Evolutionary conservation across 306 rosid species (phyloP).

Genomic region (Pyrus pyrifolia): DNA sequence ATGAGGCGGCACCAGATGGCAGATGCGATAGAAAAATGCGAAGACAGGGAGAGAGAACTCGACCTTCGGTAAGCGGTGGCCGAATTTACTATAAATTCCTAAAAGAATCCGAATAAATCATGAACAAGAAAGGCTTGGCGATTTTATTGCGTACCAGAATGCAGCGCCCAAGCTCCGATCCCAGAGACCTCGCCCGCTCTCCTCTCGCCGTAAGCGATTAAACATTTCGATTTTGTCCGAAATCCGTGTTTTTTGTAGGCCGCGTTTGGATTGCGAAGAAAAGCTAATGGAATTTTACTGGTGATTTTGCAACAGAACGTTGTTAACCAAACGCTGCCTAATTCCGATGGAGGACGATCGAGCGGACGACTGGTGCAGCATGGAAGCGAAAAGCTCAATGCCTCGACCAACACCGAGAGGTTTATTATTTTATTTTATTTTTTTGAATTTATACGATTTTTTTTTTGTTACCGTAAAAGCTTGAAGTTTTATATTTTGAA

Average conservation of each 20-base stretch:
- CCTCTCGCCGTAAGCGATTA: slow-evolving; percentile 51
- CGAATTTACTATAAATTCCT: background rate
- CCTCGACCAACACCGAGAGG: slow-evolving; percentile 45
- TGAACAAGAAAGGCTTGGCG: slow-evolving; percentile 66
- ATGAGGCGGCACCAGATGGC: background rate
- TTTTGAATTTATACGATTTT: background rate
- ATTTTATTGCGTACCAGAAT: slow-evolving; percentile 91
- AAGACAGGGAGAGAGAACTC: slow-evolving; percentile 1
- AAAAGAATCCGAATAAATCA: slow-evolving; percentile 14
- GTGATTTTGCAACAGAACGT: slow-evolving; percentile 31
- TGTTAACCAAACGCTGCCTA: slow-evolving; percentile 29
- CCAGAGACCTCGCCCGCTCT: slow-evolving; percentile 41
- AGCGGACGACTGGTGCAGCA: slow-evolving; percentile 12
- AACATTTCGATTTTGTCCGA: background rate
- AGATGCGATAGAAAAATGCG: background rate
- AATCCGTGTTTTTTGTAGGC: background rate
- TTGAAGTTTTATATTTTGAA: background rate
- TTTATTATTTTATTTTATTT: background rate
- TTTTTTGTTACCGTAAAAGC: background rate
- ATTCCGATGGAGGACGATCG: slow-evolving; percentile 34
- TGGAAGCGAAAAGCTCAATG: slow-evolving; percentile 20
- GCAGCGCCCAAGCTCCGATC: slow-evolving; percentile 40
- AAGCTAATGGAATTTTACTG: background rate
- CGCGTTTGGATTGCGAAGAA: background rate
- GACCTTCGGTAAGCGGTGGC: background rate